phyloP scores from a whole-genome alignment of 2,329 filamentous ascomycete genomes.

The Diaporthe humulicola region DNA sequence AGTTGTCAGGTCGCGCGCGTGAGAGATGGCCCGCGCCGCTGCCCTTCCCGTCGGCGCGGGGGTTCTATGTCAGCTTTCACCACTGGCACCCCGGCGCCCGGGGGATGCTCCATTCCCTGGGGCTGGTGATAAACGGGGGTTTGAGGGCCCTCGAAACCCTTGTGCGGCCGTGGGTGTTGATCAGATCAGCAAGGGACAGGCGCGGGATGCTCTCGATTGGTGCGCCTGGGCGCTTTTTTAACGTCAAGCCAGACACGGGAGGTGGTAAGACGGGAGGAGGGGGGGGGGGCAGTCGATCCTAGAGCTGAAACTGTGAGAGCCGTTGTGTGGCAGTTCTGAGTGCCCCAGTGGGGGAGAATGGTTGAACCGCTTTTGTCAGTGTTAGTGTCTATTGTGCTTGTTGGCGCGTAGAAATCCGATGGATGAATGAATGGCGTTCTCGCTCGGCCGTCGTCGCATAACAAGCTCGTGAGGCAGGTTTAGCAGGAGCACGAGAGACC shows the following conservation, averaged over 20 bases:
- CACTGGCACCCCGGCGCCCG: neutral
- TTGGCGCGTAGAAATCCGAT: conserved; percentile 16
- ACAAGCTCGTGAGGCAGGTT: conserved; percentile 16
- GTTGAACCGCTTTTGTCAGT: conserved; percentile 21
- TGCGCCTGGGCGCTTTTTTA: conserved; percentile 30
- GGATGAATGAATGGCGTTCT: neutral
- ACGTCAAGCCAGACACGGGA: conserved; percentile 30
- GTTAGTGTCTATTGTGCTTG: neutral
- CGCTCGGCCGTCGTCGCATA: conserved; percentile 8
- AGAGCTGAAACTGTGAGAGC: conserved; percentile 33
- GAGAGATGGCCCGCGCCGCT: conserved; percentile 35
- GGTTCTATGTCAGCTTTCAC: neutral
- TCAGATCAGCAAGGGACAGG: conserved; percentile 31
- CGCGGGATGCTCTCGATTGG: conserved; percentile 30
- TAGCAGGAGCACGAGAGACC: neutral
- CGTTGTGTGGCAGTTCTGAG: neutral
- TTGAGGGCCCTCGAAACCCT: conserved; percentile 12
- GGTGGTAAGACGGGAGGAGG: conserved; percentile 26
- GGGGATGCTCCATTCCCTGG: conserved; percentile 1
- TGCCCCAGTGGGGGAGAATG: conserved; percentile 22
- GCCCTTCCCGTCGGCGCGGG: conserved; percentile 24
- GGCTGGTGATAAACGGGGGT: conserved; percentile 4
- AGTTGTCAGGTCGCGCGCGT: neutral
- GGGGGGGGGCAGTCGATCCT: neutral
- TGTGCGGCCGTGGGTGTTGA: conserved; percentile 18